phyloP scores from a whole-genome alignment of 2,329 filamentous ascomycete species.

The Colletotrichum simmondsii region DNA sequence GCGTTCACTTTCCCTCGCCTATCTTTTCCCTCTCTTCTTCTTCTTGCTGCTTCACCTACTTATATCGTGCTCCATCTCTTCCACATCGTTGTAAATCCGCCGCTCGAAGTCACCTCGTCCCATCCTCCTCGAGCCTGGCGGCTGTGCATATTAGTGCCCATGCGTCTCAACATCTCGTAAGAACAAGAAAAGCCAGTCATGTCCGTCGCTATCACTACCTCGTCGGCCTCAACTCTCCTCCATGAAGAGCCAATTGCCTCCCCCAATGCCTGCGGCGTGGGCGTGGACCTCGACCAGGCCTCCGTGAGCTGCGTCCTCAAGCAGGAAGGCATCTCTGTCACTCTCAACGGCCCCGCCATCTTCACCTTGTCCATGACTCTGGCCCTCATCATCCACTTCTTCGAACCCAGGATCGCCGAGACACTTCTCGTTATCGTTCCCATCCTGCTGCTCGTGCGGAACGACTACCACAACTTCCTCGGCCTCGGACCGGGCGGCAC shows the following conservation, averaged over 20 bases:
- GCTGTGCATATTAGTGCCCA: conserved; percentile 36
- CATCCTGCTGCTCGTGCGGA: conserved; percentile 64
- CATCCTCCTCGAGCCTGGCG: conserved; percentile 2
- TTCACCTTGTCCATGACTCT: conserved; percentile 57
- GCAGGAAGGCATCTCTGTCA: conserved; percentile 63
- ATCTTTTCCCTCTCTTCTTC: background rate
- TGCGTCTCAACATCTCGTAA: conserved; percentile 13
- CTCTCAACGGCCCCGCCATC: conserved; percentile 62
- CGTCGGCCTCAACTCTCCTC: conserved; percentile 17
- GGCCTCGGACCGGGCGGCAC: conserved; percentile 84
- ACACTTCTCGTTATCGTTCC: conserved; percentile 62
- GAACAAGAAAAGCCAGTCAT: conserved; percentile 18
- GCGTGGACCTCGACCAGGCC: conserved; percentile 50
- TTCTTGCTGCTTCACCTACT: background rate
- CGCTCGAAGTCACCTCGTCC: background rate
- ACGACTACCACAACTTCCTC: conserved; percentile 81
- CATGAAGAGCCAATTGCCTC: conserved; percentile 25
- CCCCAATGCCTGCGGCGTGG: conserved; percentile 18
- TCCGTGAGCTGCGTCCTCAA: conserved; percentile 45
- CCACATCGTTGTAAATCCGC: background rate
- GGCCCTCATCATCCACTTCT: conserved; percentile 62
- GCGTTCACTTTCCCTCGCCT: background rate
- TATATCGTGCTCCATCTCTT: conserved; percentile 8
- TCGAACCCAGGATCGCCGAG: conserved; percentile 60
- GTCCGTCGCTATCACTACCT: conserved; percentile 33